Evolutionary conservation across 768 basidiomycete species (phyloP).

Genomic region (Thelephora ganbajun): DNA sequence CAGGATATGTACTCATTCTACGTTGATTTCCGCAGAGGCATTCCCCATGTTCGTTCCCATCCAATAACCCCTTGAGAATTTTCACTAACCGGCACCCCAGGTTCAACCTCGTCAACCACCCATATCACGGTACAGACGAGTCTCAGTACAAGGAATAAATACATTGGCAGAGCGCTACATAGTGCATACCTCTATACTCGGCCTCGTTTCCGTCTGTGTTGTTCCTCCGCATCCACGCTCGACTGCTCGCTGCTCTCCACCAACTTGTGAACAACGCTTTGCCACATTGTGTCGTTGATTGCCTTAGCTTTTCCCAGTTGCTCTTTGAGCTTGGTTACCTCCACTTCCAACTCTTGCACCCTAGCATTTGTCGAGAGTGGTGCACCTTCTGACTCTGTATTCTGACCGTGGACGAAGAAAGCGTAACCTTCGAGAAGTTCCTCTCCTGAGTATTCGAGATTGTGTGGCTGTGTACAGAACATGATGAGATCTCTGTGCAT

Average conservation of each 20-base stretch:
- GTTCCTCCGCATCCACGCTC: conserved; percentile 6
- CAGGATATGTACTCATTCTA: conserved; percentile 4
- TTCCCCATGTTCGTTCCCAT: conserved; percentile 58
- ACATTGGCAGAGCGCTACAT: conserved; percentile 1
- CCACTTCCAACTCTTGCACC: conserved; percentile 56
- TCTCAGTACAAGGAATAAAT: conserved; percentile 46
- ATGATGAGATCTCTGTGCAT: neutral
- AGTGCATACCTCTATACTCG: conserved; percentile 2
- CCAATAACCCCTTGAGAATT: neutral
- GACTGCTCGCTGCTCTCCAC: conserved; percentile 20
- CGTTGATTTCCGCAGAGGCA: conserved; percentile 26
- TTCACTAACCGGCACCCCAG: conserved; percentile 24
- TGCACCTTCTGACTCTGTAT: conserved; percentile 21
- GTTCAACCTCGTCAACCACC: conserved; percentile 94
- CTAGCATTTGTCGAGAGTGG: conserved; percentile 33
- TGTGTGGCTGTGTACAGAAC: neutral
- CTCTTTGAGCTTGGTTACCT: conserved; percentile 49
- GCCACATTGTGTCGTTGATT: conserved; percentile 94
- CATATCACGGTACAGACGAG: conserved; percentile 71
- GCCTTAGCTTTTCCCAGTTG: conserved; percentile 76
- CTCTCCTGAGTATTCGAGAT: conserved; percentile 27
- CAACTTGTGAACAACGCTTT: conserved; percentile 57
- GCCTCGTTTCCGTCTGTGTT: conserved; percentile 8
- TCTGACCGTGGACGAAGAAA: conserved; percentile 36
- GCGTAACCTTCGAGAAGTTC: conserved; percentile 54